Base-by-base conservation (phyloP, 2,329 filamentous ascomycete genomes). In the Fusarium euwallaceae region DNA sequence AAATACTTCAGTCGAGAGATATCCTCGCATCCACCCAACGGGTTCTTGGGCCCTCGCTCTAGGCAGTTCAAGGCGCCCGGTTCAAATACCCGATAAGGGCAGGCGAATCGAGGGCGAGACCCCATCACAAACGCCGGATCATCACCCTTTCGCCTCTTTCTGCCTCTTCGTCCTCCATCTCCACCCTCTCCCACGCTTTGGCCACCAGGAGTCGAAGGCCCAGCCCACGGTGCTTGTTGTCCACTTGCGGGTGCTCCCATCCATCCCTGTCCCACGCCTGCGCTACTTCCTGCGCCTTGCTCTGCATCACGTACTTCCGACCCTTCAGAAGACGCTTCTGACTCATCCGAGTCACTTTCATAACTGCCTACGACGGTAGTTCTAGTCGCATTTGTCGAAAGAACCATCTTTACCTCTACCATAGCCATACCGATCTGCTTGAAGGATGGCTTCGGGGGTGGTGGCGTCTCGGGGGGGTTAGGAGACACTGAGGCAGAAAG, bases 1-100 rank as follows among this genome's bases (percentile, higher is more conserved):
- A 6, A 36, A 60, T 45, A 61, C 59, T 41, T 61, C n/a, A 61
- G 59, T 6, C 59, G 39, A 36, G 24, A 32, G 39, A 61, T 41
- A 45, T 61, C 29, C 41, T 61, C 59, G 9, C 59, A 61, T 5
- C 59, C 59, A 8, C 59, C 59, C 29, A 45, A 12, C 4, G 24
- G 24, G 17, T 61, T 61, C 24, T 36, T 41, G 3, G 37, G 27
- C 16, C 37, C 59, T 22, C 59, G n/a, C 20, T 45, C 41, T n/a
- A 61, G 41, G 39, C 59, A 61, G 24, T 43, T 39, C 37, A 61
- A 37, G 6, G 58, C 27, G n/a, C 14, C 24, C 7, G 58, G 58
- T 24, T 61, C 58, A 20, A 61, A 61, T 9, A 32, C 58, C 17
- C 39, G 58, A 32, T 61, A 61, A 27, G 58, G 58, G 6, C 58